Conservation (phyloP, 768 basidiomycete genomes). For the Mycena epipterygia region DNA sequence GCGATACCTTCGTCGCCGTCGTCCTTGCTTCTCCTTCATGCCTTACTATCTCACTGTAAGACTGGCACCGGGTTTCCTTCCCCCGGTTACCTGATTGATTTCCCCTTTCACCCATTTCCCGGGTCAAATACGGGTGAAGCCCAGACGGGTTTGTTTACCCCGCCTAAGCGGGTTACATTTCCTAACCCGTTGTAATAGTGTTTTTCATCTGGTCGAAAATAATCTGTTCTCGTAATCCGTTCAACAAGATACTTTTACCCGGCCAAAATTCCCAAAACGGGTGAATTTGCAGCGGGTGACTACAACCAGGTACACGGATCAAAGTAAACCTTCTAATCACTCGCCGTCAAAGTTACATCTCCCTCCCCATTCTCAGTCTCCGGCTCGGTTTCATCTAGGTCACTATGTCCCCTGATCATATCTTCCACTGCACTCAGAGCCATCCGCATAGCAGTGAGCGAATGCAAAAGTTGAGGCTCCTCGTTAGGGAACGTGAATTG, state of each 20-base stretch:
- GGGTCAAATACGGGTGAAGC: background rate
- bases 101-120: background rate
- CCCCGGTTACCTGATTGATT: background rate
- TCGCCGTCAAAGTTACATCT: no score
- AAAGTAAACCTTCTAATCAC: no score
- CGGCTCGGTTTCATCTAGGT: background rate
- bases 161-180: background rate
- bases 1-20: no score
- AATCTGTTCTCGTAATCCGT: no score
- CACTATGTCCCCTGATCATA: no score
- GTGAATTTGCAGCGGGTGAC: no score
- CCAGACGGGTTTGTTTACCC: background rate
- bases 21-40: no score
- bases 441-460: background rate
- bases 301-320: no score
- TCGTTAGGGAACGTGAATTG: background rate
- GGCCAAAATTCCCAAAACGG: no score
- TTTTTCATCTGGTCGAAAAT: background rate
- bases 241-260: no score
- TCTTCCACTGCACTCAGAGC: no score
- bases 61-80: conserved; percentile 5
- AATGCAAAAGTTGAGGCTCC: background rate
- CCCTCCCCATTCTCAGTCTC: background rate
- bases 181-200: background rate
- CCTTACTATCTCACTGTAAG: conserved; percentile 8